These are phyloP conservation scores for Monilinia fructicola DNA, from an alignment of 2,329 filamentous ascomycete species.

Conservation along the genomic window DNA sequence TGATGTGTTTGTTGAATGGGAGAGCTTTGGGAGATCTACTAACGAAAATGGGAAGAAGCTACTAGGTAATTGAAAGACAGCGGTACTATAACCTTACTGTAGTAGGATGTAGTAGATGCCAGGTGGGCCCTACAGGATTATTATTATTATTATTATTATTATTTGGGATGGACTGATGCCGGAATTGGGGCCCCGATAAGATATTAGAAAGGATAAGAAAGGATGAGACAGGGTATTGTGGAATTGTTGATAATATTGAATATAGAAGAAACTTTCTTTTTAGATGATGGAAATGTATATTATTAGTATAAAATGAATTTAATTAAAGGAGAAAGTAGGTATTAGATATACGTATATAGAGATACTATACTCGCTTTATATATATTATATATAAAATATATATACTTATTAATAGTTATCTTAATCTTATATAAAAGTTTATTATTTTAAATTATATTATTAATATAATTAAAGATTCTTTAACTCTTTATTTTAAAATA, in stretches of 20 bases:
- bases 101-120: background rate
- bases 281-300: too few species aligned
- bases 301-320: too few species aligned
- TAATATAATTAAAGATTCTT: too few species aligned
- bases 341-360: too few species aligned
- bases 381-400: too few species aligned
- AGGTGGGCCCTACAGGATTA: constrained; percentile 11
- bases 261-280: background rate
- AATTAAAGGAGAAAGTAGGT: too few species aligned
- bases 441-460: too few species aligned
- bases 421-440: too few species aligned
- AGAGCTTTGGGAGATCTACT: background rate
- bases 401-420: too few species aligned
- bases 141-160: background rate
- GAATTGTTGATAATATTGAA: constrained; percentile 11
- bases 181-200: constrained; percentile 4
- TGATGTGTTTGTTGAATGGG: constrained; percentile 19
- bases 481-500: too few species aligned
- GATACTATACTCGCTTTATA: too few species aligned
- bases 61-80: background rate
- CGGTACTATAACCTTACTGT: too few species aligned
- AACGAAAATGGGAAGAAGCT: background rate
- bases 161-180: background rate
- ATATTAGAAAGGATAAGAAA: background rate
- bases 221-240: background rate